Base-by-base conservation (phyloP, 805 yeast genomes). In the Suhomyces canberraensis region DNA sequence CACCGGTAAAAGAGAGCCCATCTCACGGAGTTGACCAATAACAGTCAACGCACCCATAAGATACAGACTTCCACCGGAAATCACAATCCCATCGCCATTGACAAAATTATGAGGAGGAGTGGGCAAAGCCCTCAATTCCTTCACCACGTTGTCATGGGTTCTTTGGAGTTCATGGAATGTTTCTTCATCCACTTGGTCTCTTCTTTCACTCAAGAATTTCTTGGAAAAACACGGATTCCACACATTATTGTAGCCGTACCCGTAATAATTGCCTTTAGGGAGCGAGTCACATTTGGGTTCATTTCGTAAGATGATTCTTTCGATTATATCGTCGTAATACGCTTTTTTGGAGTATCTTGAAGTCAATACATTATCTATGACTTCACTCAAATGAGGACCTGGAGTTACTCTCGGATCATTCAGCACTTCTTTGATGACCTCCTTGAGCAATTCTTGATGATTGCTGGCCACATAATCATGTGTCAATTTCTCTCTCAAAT, bases 1-100 rank as follows among this genome's bases (percentile, higher is more conserved):
- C 16, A 65, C 59, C 2, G 71, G 71, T 25, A 66, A 41, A 30
- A 45, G 41, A 3, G 64, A 55, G 11, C 71, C 70, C 35, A 48
- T 31, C 11, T 58, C 52, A 27, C 71, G 49, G 33, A 66, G 47
- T 31, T 58, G 45, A 27, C 61, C 59, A 13, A 66, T 51, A 1
- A 66, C 60, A 8, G 60, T 47, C 22, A 66, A 49, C 5, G 61
- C 69, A 25, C 64, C 49, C 41, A 58, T 62, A 43, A 61, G 56
- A 42, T 59, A 65, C 26, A 44, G 49, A 25, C 52, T 68, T 14
- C 71, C 71, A 8, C 68, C 71, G 27, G 61, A 50, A 43, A 57
- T 58, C n/a, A 65, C 67, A 16, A 65, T 64, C 4, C 71, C 71
- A 38, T 61, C 60, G 11, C 71, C 71, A 37, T 50, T 44, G 61